phyloP scores from a whole-genome alignment of 495 filamentous ascomycete species.

The Xylaria sp. region DNA sequence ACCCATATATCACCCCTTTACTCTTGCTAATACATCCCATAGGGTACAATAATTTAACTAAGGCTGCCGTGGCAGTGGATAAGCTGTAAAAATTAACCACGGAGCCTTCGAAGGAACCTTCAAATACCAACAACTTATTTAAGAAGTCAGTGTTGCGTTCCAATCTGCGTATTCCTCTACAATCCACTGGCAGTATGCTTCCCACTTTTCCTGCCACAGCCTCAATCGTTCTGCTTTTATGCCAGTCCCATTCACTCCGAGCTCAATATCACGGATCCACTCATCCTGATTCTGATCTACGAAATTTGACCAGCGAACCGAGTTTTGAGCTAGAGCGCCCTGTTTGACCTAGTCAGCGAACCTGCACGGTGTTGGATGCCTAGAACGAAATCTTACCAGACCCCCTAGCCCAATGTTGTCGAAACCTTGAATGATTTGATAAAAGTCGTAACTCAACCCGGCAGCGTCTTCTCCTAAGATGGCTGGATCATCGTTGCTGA shows the following conservation, averaged over 20 bases:
- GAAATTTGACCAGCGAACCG: not conserved
- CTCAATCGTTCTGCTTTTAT: not conserved
- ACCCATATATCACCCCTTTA: too few species aligned
- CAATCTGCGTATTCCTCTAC: not conserved
- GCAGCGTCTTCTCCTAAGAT: conserved; percentile 5
- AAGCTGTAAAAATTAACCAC: too few species aligned
- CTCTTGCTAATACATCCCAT: too few species aligned
- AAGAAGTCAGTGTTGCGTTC: not conserved
- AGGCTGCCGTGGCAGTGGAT: too few species aligned
- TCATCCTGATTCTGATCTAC: not conserved
- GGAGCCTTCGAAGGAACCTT: too few species aligned
- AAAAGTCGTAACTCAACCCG: conserved; percentile 3
- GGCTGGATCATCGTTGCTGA: conserved; percentile 5
- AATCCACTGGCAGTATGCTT: conserved; percentile 6
- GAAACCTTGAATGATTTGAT: conserved; percentile 6
- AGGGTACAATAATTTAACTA: too few species aligned
- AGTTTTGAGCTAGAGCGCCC: not conserved
- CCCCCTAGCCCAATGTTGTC: conserved; percentile 6
- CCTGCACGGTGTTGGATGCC: not conserved
- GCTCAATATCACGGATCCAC: not conserved
- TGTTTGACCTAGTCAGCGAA: not conserved
- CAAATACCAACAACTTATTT: too few species aligned
- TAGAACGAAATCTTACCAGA: not conserved
- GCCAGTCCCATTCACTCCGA: not conserved
- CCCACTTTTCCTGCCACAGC: not conserved